Evolutionary conservation across 371 early-diverging fungal species (phyloP), one percentile per base, ranked within the genome.

Genomic region (Rhizopus delemar): DNA sequence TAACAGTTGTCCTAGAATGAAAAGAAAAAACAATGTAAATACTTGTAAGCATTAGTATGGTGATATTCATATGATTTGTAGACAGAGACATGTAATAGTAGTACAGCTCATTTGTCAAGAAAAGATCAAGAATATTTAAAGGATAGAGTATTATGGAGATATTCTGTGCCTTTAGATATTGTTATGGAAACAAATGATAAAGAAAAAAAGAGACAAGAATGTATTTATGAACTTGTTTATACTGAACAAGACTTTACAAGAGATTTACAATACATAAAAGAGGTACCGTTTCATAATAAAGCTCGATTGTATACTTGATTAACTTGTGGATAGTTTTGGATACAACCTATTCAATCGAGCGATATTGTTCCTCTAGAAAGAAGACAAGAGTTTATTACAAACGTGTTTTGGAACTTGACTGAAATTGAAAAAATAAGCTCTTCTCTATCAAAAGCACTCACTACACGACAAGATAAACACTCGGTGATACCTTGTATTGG

Each of bases 341-440:
- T 93, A 52, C 77, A 86, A 58, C 94, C 93, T 2, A 73, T 96
- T 32, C 74, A 80, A 45, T 73, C 77, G 36, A 60, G 68, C 46
- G 86, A 90, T 57, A 83, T 94, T 29, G 86, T 97, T 50, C 83
- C 85, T 1, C 65, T 70, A 8, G 81, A 78, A 13, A 68, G 86
- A 12, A 74, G 88, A 46, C 84, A 89, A 29, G 60, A 76, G 4
- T 94, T 97, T 72, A 84, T 95, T 41, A 76, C 85, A 45, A 80
- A 84, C 51, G 93, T 95, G 13, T 96, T 97, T 69, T 87, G 83
- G 71, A 97, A 97, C 63, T 74, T 93, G 45, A 65, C 72, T 53
- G 90, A 92, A 34, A 79, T 97, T 36, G 78, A 89, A 59, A 72
- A 74, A 5, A 85, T 92, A 60, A 95, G 92, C 70, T 36, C 80